Conservation (phyloP, 2,329 filamentous ascomycete species). For the Leptographium lundbergii region DNA sequence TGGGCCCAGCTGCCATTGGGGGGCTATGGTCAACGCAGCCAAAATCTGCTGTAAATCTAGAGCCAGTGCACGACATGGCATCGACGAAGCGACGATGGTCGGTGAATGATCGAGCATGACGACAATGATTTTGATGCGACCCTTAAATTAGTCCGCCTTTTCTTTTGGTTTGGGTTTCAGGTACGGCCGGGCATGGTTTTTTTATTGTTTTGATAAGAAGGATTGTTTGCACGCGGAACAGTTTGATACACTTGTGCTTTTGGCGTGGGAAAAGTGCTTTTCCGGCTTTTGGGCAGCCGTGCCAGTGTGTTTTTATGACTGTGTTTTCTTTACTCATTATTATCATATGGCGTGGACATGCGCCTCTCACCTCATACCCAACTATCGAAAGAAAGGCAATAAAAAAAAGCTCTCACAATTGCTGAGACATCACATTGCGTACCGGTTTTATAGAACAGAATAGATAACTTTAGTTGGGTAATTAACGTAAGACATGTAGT, state of each 20-base stretch:
- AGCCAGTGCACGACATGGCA: slow-evolving; percentile 31
- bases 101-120: slow-evolving; percentile 28
- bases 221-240: background rate
- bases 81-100: slow-evolving; percentile 43
- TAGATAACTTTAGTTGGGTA: no score
- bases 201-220: background rate
- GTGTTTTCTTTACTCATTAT: background rate
- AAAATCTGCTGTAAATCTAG: slow-evolving; percentile 13
- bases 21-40: background rate
- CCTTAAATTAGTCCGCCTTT: background rate
- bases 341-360: background rate
- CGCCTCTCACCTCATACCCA: background rate
- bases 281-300: background rate
- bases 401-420: background rate
- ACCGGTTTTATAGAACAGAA: no score
- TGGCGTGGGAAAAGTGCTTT: background rate
- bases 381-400: background rate
- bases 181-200: background rate
- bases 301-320: background rate
- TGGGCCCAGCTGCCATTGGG: background rate
- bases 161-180: background rate
- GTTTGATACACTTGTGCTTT: background rate
- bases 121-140: background rate
- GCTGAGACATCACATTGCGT: no score
- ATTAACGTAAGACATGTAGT: background rate